Evolutionary conservation across 805 yeast species (phyloP).

Genomic region (Millerozyma miso): DNA sequence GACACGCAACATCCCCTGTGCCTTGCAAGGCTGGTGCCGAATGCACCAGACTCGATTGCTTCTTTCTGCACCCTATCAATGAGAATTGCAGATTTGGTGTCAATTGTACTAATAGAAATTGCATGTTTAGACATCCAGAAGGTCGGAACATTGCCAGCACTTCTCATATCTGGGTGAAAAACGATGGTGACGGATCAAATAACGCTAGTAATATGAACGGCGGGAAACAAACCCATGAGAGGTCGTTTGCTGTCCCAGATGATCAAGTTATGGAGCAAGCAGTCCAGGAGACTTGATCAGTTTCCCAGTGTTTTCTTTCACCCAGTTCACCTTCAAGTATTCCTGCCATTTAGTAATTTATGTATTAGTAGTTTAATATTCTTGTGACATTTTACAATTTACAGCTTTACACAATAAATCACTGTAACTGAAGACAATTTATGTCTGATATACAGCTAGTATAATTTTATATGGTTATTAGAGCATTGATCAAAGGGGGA

Average conservation of each 20-base stretch:
- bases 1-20: slow-evolving; percentile 75
- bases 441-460: too few species aligned
- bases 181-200: slow-evolving; percentile 11
- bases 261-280: slow-evolving; percentile 69
- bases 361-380: background rate
- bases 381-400: too few species aligned
- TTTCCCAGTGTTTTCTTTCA: too few species aligned
- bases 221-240: slow-evolving; percentile 40
- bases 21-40: slow-evolving; percentile 79
- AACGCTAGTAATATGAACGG: slow-evolving; percentile 12
- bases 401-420: too few species aligned
- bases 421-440: too few species aligned
- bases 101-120: slow-evolving; percentile 66
- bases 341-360: background rate
- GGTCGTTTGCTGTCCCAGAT: slow-evolving; percentile 76
- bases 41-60: slow-evolving; percentile 78
- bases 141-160: slow-evolving; percentile 44
- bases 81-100: slow-evolving; percentile 79
- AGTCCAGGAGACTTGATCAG: slow-evolving; percentile 14
- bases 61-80: slow-evolving; percentile 74
- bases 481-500: too few species aligned
- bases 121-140: slow-evolving; percentile 77
- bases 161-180: slow-evolving; percentile 34
- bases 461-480: too few species aligned
- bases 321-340: background rate